These are phyloP conservation scores for Aspergillus ochraceus DNA, from an alignment of 2,329 filamentous ascomycete genomes.

Conservation along the genomic window DNA sequence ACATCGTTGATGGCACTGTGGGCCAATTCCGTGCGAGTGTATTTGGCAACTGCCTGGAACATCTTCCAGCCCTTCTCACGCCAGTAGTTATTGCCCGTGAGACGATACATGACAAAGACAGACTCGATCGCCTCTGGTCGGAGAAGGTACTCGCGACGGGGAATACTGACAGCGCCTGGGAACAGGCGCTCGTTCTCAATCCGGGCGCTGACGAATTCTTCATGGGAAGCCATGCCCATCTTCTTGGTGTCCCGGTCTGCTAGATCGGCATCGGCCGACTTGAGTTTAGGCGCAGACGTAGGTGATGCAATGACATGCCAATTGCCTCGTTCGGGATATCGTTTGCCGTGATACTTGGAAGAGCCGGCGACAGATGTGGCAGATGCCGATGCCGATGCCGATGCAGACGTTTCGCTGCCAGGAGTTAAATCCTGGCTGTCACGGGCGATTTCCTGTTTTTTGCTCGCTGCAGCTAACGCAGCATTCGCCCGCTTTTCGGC, in stretches of 20 bases:
- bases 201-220: constrained; percentile 39
- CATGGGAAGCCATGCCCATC: constrained; percentile 35
- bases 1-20: constrained; percentile 69
- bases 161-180: constrained; percentile 42
- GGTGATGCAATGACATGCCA: constrained; percentile 20
- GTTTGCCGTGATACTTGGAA: not conserved
- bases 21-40: constrained; percentile 63
- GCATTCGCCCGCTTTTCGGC: constrained; percentile 25
- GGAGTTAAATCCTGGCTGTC: not conserved
- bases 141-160: constrained; percentile 41
- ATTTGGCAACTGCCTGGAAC: constrained; percentile 64
- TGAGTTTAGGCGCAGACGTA: not conserved
- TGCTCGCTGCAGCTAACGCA: not conserved
- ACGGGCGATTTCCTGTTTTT: not conserved
- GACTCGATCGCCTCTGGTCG: constrained; percentile 76
- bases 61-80: constrained; percentile 72
- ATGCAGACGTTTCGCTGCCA: constrained; percentile 2
- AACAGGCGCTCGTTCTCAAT: constrained; percentile 47
- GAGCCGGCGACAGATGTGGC: not conserved
- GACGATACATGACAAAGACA: constrained; percentile 74
- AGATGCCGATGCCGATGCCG: not conserved
- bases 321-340: constrained; percentile 13
- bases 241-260: constrained; percentile 11
- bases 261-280: not conserved
- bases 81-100: constrained; percentile 67